Evolutionary conservation across 768 basidiomycete genomes (phyloP).

Genomic region (Lactarius tabidus): DNA sequence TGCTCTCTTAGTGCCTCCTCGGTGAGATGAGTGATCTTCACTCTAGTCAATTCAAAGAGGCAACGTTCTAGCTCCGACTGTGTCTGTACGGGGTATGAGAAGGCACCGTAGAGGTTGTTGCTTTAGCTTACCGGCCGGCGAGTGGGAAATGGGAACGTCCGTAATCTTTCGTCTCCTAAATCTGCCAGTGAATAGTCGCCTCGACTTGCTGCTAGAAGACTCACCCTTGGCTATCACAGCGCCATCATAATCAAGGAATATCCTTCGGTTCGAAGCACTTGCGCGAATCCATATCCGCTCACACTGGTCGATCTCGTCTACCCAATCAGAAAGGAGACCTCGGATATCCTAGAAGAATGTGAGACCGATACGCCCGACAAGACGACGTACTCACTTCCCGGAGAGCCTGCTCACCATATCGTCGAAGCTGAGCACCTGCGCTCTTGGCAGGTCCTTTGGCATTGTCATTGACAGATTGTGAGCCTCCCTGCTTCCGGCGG

Average conservation of each 20-base stretch:
- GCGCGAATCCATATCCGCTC: constrained; percentile 92
- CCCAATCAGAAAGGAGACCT: constrained; percentile 77
- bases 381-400: constrained; percentile 60
- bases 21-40: constrained; percentile 82
- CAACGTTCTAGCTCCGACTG: constrained; percentile 87
- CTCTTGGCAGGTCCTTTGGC: constrained; percentile 90
- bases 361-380: constrained; percentile 1
- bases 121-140: constrained; percentile 75
- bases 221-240: constrained; percentile 64
- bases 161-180: constrained; percentile 65
- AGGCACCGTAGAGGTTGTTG: not conserved
- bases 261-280: constrained; percentile 78
- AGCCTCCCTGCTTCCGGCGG: constrained; percentile 95
- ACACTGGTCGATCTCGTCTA: constrained; percentile 77
- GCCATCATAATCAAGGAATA: constrained; percentile 87
- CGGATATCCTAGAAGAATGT: constrained; percentile 70
- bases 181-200: not conserved
- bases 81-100: constrained; percentile 49
- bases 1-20: constrained; percentile 79
- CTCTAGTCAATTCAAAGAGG: constrained; percentile 76
- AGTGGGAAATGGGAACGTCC: constrained; percentile 95
- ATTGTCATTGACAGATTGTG: constrained; percentile 88
- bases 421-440: constrained; percentile 87
- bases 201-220: not conserved
- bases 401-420: constrained; percentile 92